Conservation (phyloP, 1,284 basidiomycete genomes). For the Xerocomus nothofagi region DNA sequence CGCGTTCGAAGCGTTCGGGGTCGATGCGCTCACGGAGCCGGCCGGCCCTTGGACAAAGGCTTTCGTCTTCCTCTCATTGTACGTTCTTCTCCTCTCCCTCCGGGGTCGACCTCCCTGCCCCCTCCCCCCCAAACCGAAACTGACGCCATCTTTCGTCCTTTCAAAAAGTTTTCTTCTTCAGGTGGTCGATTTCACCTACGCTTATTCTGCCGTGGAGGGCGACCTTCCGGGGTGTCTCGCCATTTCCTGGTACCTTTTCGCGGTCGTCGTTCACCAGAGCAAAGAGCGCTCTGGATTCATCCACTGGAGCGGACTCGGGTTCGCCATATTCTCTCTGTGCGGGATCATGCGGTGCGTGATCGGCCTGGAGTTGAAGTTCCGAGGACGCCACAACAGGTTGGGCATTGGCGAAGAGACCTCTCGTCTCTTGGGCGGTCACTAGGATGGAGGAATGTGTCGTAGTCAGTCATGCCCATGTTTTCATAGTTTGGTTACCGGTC, state of each 20-base stretch:
- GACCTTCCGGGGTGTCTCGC: conserved; percentile 88
- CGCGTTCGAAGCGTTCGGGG: conserved; percentile 89
- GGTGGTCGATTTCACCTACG: conserved; percentile 85
- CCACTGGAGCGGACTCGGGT: conserved; percentile 86
- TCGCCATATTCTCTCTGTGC: conserved; percentile 82
- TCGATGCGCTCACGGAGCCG: conserved; percentile 64
- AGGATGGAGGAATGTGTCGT: neutral
- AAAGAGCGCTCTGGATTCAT: conserved; percentile 61
- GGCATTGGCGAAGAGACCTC: conserved; percentile 36
- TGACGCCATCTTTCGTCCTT: neutral
- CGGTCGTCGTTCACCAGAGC: conserved; percentile 76
- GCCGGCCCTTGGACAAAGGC: conserved; percentile 89
- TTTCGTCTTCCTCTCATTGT: conserved; percentile 85
- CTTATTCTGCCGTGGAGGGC: conserved; percentile 85
- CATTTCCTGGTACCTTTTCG: conserved; percentile 84
- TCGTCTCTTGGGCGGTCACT: conserved; percentile 35
- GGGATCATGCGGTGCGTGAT: conserved; percentile 80
- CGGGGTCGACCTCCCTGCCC: too few species aligned
- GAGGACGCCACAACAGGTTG: conserved; percentile 35
- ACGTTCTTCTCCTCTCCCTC: too few species aligned
- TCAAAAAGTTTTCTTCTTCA: conserved; percentile 90
- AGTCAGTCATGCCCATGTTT: conserved; percentile 2
- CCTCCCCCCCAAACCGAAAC: neutral
- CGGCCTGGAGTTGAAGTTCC: conserved; percentile 45
- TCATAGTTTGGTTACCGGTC: too few species aligned